Evolutionary conservation across 495 filamentous ascomycete genomes (phyloP), one percentile per base, ranked within the genome.

Genomic region (Acidomyces sp.): DNA sequence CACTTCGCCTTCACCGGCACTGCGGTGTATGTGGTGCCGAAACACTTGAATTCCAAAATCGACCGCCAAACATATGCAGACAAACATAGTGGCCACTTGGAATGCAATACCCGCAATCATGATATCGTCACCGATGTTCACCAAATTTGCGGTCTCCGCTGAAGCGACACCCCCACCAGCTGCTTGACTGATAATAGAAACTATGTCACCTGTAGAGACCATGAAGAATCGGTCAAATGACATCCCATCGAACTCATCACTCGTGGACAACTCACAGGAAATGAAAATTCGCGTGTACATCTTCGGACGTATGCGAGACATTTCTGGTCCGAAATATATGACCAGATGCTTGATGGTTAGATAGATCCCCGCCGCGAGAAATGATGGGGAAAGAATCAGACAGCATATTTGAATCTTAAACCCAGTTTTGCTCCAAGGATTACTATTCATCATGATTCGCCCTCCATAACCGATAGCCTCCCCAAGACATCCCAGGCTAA

Each of bases 291-390:
- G 57, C 24, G 67, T 64, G 55, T 72, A 73, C 16, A 64, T 55
- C n/a, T 61, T 61, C 9, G 72, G 64, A 12, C 55, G 56, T 37
- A 79, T 62, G 39, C 70, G 66, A 1, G 69, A 69, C 28, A 68
- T 56, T n/a, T 62, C 52, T 4, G 60, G 52, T 20, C 63, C 64
- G 51, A 74, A 58, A 39, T 60, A 59, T 41, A 58, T 43, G 43
- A 73, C 62, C 29, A 59, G 66, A 38, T 51, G 47, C 22, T 47
- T 39, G 23, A 68, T 55, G n/a, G 69, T 74, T 38, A 76, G 56
- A 54, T 79, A 79, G 40, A 78, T 70, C 12, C 64, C 71, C 0
- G 74, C 74, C 11, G 70, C 65, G 43, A 70, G 63, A 48, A 70
- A 77, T 21, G 72, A 66, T 0, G 75, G 75, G 1, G 62, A 71